Base-by-base conservation (phyloP, 2,329 filamentous ascomycete species). In the Mycosphaerella arachidis region DNA sequence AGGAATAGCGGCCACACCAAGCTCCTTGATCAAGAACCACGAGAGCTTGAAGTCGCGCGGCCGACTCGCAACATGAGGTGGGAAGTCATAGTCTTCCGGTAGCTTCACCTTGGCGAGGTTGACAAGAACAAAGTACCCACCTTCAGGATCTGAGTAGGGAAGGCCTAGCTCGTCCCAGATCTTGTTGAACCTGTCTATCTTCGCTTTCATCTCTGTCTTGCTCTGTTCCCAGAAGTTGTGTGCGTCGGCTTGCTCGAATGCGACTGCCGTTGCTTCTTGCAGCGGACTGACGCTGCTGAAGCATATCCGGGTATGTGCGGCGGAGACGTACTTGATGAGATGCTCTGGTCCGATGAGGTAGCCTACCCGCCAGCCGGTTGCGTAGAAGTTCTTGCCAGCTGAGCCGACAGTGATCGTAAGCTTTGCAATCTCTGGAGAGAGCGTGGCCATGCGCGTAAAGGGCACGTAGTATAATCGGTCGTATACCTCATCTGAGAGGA, bases 301-400 rank as follows among this genome's bases (percentile, higher is more conserved):
- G 81, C 94, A 97, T 72, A 99, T 97, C 56, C 93, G 86, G 0
- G 93, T 97, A 75, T 99, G 94, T 0, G 94, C 94, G 18, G 91
- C 91, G 10, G 90, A 86, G 35, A 96, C 93, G 73, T 96, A 90
- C 73, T 95, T 89, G 77, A 97, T 92, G 55, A 97, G 81, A 62
- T 96, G 85, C 56, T 91, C 85, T 0, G 90, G 91, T 0, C 94
- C 94, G 71, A 97, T 94, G 40, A 99, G 81, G 86, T 93, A 99
- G 57, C 94, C 90, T 67, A 97, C 92, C 59, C 94, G 87, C 94
- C 94, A 99, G 52, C 94, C 94, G 0, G 94, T 99, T 58, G 91
- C 91, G 72, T 97, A 97, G 77, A 99, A 99, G 80, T 94, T 95
- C 83, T 99, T 99, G 69, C 94, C 94, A 1, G 92, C 94, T 0